Percentiles rank a stretch among this genome's conserved stretches.
These are phyloP conservation scores for Ceratobasidium papillatum DNA, from an alignment of 1,284 basidiomycete genomes.

Conservation along the genomic window DNA sequence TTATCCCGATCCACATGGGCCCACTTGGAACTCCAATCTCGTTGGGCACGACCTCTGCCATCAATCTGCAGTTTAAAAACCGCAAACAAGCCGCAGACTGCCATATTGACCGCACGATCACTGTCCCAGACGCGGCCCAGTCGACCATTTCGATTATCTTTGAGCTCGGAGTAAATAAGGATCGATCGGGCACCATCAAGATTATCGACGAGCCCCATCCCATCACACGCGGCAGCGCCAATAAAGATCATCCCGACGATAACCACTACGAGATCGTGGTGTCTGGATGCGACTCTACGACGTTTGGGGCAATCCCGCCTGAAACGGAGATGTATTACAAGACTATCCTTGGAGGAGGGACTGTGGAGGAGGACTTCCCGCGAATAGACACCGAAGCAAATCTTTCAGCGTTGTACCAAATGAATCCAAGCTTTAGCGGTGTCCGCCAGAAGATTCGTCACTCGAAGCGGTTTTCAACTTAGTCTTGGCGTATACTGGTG, in stretches of 20 bases:
- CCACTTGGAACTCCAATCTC: neutral
- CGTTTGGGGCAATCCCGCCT: neutral
- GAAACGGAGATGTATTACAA: neutral
- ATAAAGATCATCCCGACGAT: neutral
- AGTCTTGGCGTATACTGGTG: no score
- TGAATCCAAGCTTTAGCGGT: slow-evolving; percentile 4
- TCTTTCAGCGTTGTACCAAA: neutral
- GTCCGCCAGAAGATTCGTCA: neutral
- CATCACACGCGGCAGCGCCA: neutral
- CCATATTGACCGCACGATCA: neutral
- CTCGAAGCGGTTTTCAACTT: neutral
- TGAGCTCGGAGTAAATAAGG: neutral
- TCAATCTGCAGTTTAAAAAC: slow-evolving; percentile 12
- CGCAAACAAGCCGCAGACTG: neutral
- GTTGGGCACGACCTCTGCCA: neutral
- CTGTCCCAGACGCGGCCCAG: neutral
- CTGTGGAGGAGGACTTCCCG: neutral
- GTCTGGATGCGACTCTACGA: neutral
- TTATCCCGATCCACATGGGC: slow-evolving; percentile 19
- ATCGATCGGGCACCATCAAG: neutral
- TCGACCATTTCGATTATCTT: slow-evolving; percentile 2
- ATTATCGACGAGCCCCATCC: neutral
- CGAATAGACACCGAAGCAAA: neutral
- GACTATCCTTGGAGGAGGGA: neutral
- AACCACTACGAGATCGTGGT: slow-evolving; percentile 1